Evolutionary conservation across 2,329 filamentous ascomycete genomes (phyloP), one percentile per base, ranked within the genome.

Genomic region (Paramyrothecium roridum): DNA sequence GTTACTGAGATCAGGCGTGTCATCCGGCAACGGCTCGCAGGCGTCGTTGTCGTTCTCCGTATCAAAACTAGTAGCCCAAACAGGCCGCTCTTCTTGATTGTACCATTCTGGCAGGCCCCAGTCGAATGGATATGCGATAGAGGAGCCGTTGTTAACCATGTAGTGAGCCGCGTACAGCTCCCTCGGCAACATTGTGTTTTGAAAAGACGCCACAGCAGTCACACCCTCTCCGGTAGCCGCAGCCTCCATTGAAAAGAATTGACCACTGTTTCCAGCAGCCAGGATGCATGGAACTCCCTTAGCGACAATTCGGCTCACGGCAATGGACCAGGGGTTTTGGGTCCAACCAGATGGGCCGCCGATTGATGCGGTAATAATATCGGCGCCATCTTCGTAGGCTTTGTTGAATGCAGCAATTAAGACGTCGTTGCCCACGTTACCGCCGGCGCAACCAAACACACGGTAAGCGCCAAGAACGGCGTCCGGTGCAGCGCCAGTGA

Each of bases 331-430:
- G 4, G 46, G 46, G 8, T 21, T 16, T 13, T 21, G 12, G 3
- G 17, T 21, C 46, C 46, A 48, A 16, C 46, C 46, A 48, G 22
- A 48, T 3, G 19, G 3, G 7, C 19, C 20, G 4, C 79, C 78
- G 47, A 81, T 76, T 4, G 78, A 80, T 3, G 77, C 73, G 3
- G 77, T 80, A 61, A 83, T 81, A 60, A 83, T 76, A 61, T 82
- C 72, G 50, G 74, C 75, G 30, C 80, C 80, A 8, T 77, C 82
- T 61, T 84, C 77, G 59, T 78, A 83, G 0, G 84, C 83, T 62
- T 73, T 76, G 67, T 80, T 77, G 66, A 80, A 84, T 6, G 82
- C 81, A 3, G 75, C 74, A 47, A 84, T 80, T 55, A 86, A 65
- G 10, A 84, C 72, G 57, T 85, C 82, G 59, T 79, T 79, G 17